These are phyloP conservation scores for Schizosaccharomyces lindneri DNA, from an alignment of 805 yeast genomes.

Conservation along the genomic window DNA sequence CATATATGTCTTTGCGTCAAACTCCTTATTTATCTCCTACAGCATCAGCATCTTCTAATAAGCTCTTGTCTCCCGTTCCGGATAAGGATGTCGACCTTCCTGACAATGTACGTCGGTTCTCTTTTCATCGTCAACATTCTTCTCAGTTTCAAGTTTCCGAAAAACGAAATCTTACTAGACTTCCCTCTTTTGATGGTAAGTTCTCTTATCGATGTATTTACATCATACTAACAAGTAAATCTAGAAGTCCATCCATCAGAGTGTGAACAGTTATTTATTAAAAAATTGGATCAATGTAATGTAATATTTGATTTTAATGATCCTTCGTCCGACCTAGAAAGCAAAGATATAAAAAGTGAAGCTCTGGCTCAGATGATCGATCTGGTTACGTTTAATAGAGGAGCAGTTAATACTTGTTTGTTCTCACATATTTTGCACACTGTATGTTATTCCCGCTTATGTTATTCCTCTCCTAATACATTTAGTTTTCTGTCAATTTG, in stretches of 20 bases:
- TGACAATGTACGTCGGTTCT: constrained; percentile 25
- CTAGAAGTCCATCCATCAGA: constrained; percentile 59
- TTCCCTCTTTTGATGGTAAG: constrained; percentile 34
- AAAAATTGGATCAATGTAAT: constrained; percentile 83
- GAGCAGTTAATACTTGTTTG: constrained; percentile 74
- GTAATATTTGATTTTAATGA: constrained; percentile 83
- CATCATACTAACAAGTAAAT: background rate
- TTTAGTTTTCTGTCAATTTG: constrained; percentile 43
- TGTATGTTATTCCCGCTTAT: constrained; percentile 13
- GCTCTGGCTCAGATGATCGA: constrained; percentile 77
- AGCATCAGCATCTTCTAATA: no score
- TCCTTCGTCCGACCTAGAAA: constrained; percentile 73
- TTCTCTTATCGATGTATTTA: constrained; percentile 15
- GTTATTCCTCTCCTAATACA: background rate
- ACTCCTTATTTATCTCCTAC: no score
- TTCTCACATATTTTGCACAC: constrained; percentile 67
- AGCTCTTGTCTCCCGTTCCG: background rate
- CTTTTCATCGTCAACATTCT: constrained; percentile 74
- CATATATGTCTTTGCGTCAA: no score
- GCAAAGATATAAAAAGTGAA: constrained; percentile 72
- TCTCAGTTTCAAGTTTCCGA: constrained; percentile 68
- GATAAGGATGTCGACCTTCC: constrained; percentile 14
- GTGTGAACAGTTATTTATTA: constrained; percentile 52
- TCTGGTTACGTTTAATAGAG: constrained; percentile 58
- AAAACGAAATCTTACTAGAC: constrained; percentile 38